A percentile compares a stretch with the other conserved stretches of the same genome.
Evolutionary conservation across 176 grass and related monocot species (phyloP).

Genomic region (Puya raimondii): DNA sequence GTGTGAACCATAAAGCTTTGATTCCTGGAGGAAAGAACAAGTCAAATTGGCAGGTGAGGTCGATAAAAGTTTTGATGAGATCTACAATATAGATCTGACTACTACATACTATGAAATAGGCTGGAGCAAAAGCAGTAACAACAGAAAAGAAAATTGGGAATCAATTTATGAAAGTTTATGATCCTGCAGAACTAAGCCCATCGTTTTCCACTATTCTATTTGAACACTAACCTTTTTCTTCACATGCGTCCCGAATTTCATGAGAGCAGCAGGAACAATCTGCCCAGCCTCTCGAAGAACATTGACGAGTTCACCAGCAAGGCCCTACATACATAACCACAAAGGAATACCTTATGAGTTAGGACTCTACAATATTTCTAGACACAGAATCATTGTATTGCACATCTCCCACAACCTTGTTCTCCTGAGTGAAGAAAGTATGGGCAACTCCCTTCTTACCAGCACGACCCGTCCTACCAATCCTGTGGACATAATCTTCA

Average conservation of each 20-base stretch:
- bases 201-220: neutral
- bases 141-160: constrained; percentile 8
- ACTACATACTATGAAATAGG: no score
- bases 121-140: no score
- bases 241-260: constrained; percentile 90
- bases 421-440: constrained; percentile 87
- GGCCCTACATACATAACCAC: constrained; percentile 33
- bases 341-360: constrained; percentile 14
- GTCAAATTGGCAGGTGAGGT: constrained; percentile 5
- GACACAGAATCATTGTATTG: neutral
- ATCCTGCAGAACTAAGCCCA: neutral
- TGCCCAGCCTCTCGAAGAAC: constrained; percentile 93
- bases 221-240: constrained; percentile 89
- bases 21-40: constrained; percentile 43
- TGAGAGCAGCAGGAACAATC: constrained; percentile 61
- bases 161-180: neutral
- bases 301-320: constrained; percentile 96
- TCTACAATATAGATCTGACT: neutral
- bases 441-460: constrained; percentile 96
- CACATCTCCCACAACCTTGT: constrained; percentile 43
- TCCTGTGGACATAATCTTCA: constrained; percentile 94
- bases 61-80: neutral
- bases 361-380: neutral
- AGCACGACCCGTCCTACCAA: constrained; percentile 85
- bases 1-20: constrained; percentile 82